phyloP scores from a whole-genome alignment of 345 rosid species.

The Trapa bicornis region DNA sequence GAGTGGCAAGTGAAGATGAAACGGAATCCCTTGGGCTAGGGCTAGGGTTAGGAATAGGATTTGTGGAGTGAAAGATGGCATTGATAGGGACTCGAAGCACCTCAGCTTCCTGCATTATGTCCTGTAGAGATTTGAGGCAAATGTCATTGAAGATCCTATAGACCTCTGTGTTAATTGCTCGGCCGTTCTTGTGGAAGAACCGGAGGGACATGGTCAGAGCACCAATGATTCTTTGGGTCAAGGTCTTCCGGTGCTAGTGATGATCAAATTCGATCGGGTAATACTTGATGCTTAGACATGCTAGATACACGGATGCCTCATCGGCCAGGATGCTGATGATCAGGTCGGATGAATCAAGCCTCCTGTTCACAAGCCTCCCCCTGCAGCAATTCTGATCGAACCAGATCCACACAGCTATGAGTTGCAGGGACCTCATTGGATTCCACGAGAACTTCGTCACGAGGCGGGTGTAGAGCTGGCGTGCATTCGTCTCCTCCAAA shows the following conservation, averaged over 20 bases:
- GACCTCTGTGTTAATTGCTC: conserved; percentile 11
- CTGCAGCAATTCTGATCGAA: conserved; percentile 26
- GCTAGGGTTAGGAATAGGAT: neutral
- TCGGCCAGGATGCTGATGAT: conserved; percentile 27
- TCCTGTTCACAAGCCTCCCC: conserved; percentile 16
- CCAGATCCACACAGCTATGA: conserved; percentile 49
- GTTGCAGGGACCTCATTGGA: conserved; percentile 32
- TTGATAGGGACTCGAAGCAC: neutral
- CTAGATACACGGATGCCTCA: conserved; percentile 36
- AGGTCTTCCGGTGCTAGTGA: conserved; percentile 10
- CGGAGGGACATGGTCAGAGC: conserved; percentile 14
- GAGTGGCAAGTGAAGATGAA: neutral
- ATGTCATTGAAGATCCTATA: conserved; percentile 20
- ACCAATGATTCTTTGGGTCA: conserved; percentile 17
- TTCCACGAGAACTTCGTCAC: conserved; percentile 30
- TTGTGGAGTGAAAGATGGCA: neutral
- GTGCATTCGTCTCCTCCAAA: conserved; percentile 26
- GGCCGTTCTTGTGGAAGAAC: conserved; percentile 27
- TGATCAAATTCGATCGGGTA: neutral
- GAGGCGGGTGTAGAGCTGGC: conserved; percentile 34
- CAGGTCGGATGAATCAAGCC: conserved; percentile 19
- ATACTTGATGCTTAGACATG: conserved; percentile 20
- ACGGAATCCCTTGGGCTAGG: neutral
- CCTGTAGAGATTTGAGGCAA: conserved; percentile 40
- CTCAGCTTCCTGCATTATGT: conserved; percentile 14